A percentile compares a stretch with the other conserved stretches of the same genome.
Conservation (phyloP, 345 rosid genomes). For the Camelina neglecta region DNA sequence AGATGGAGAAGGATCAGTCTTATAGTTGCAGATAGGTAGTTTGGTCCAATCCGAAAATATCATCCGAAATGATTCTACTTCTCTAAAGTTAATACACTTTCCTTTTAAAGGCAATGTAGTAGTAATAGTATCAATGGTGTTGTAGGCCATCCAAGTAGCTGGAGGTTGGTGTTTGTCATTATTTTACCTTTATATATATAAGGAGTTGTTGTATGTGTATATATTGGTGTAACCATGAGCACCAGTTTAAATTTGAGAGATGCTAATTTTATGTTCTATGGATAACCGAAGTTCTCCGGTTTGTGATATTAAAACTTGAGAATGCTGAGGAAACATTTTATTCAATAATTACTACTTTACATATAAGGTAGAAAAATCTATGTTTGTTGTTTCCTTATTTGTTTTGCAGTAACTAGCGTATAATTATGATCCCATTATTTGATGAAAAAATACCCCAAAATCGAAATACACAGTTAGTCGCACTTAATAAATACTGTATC, state of each 20-base stretch:
- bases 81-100: conserved; percentile 24
- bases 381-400: not conserved
- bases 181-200: conserved; percentile 17
- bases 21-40: conserved; percentile 49
- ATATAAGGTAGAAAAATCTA: not conserved
- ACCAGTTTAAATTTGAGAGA: conserved; percentile 38
- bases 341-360: not conserved
- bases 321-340: not conserved
- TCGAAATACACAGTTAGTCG: not conserved
- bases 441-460: not conserved
- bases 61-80: conserved; percentile 24
- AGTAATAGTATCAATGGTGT: conserved; percentile 38
- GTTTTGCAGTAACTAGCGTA: not conserved
- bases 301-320: conserved; percentile 19
- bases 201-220: conserved; percentile 42
- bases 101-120: conserved; percentile 25
- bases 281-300: conserved; percentile 3
- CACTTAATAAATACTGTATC: no score
- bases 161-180: conserved; percentile 36
- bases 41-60: conserved; percentile 29
- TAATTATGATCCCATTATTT: not conserved
- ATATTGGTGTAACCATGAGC: conserved; percentile 43
- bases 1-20: conserved; percentile 25
- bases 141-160: conserved; percentile 39
- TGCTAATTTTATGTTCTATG: conserved; percentile 38